Conservation (phyloP, 371 early-diverging fungal species). For the Coemansia sp. region DNA sequence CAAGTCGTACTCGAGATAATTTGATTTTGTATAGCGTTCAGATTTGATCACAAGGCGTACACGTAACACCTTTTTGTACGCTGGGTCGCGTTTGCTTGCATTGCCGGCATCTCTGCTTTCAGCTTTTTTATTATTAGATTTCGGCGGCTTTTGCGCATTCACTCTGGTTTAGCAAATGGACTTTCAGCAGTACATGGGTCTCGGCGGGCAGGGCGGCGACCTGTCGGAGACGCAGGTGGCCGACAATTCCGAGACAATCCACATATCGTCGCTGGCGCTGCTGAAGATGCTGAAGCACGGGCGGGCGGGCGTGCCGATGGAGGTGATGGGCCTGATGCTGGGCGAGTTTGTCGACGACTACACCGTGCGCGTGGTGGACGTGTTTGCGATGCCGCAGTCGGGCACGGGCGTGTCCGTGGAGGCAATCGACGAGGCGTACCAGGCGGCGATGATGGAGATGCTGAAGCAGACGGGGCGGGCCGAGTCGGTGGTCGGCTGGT, state of each 20-base stretch:
- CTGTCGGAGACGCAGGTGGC: slow-evolving; percentile 37
- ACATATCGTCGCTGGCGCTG: slow-evolving; percentile 98
- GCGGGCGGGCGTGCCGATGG: slow-evolving; percentile 99
- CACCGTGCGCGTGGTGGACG: slow-evolving; percentile 99
- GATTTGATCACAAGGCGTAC: neutral
- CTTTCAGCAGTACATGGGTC: slow-evolving; percentile 33
- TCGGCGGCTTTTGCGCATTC: no score
- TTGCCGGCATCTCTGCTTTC: no score
- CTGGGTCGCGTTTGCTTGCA: no score
- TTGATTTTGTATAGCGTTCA: neutral
- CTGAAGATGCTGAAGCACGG: slow-evolving; percentile 69
- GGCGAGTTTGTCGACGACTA: slow-evolving; percentile 99
- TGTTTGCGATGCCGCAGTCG: slow-evolving; percentile 99
- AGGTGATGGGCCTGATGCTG: slow-evolving; percentile 99
- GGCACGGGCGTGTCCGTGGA: slow-evolving; percentile 99
- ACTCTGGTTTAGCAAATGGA: slow-evolving; percentile 20
- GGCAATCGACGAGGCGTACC: slow-evolving; percentile 99
- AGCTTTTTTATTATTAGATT: no score
- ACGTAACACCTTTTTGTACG: neutral
- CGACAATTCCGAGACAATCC: slow-evolving; percentile 99
- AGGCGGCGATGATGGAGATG: slow-evolving; percentile 99
- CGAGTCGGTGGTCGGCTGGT: slow-evolving; percentile 99
- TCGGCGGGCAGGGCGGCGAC: slow-evolving; percentile 43
- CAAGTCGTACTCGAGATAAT: slow-evolving; percentile 56
- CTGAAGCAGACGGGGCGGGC: slow-evolving; percentile 98